Evolutionary conservation across 2,329 filamentous ascomycete genomes (phyloP), one percentile per base, ranked within the genome.

Genomic region (Diaporthe caulivora): DNA sequence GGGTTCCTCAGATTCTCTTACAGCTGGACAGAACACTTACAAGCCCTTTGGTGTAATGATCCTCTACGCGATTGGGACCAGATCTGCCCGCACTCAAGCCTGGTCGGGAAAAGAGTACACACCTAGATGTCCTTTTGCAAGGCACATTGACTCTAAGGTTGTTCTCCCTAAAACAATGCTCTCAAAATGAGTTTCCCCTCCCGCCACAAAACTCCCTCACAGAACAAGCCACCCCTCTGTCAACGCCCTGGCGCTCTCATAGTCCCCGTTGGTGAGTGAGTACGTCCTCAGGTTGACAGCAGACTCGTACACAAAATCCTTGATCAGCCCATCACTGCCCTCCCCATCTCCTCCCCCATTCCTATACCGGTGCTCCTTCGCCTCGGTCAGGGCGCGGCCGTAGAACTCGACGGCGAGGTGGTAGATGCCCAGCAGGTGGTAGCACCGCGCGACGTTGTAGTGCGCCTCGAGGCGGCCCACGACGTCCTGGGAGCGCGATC

Each of bases 381-480:
- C 80, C 73, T 86, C 86, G n/a, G 81, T 80, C 37, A 87, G 78
- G 10, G 85, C 87, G 72, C 84, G 82, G 10, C 79, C 85, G 80
- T 98, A 98, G 70, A 90, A 93, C 29, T 91, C 87, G 6, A 94
- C 84, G 0, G 95, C 95, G 37, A 97, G 83, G 79, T 94, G 91
- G 26, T 89, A 86, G 73, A 97, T 84, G 0, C 94, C 94, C 15
- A 97, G 85, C 73, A 92, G 87, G 81, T 97, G 93, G 85, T 93
- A 97, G 34, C 91, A 89, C 29, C 94, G 87, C 1, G 89, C 95
- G 62, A 95, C 87, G 78, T 97, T 97, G 84, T 93, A 97, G 79
- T 94, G 92, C 10, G 94, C 94, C 82, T 97, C 95, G 79, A 94
- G 93, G 64, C 86, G 83, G 77, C 92, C 81, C 74, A 85, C 82